Evolutionary conservation across 352 stramenopile species (phyloP), one percentile per base, ranked within the genome.

Genomic region (Pseudoperonospora humuli): DNA sequence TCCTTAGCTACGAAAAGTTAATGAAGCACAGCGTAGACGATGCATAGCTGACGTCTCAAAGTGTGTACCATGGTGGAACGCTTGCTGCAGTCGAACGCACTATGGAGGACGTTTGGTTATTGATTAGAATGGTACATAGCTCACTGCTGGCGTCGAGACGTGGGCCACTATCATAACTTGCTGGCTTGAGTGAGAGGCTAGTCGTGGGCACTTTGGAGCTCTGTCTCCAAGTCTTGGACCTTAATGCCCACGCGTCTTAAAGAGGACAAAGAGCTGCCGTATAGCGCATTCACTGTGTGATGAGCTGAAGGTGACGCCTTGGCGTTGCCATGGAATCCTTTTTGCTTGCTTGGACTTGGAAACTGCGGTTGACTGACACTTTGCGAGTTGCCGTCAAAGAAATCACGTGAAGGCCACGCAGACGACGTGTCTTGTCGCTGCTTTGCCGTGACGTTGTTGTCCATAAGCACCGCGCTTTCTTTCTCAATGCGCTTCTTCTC

Each of bases 1-100:
- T 90, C 51, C 54, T 87, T 21, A 85, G 61, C 46, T 92, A 86
- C 45, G 79, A 92, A 43, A 86, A 86, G 57, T 61, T 87, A 41
- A 59, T 79, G 40, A 67, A 76, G 23, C 44, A 61, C 14, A 50
- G 37, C 8, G 54, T 35, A 20, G 64, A 80, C n/a, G 66, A 67
- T 20, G 57, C 46, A 7, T 68, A 58, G 47, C 18, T 28, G 20
- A 41, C 14, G 17, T 14, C 9, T 24, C 2, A 14, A 36, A 18
- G 13, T 0, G 2, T 4, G 11, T 32, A 28, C n/a, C 7, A 14
- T 15, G 21, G 14, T 27, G 20, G 29, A 41, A 42, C 18, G 39
- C n/a, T n/a, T n/a, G n/a, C n/a, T n/a, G n/a, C n/a, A n/a, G n/a
- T 24, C 10, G 24, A 45, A 17, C 25, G 17, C 39, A 26, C 18